Evolutionary conservation across 257 asterid species (phyloP).

Genomic region (Ehretia macrophylla): DNA sequence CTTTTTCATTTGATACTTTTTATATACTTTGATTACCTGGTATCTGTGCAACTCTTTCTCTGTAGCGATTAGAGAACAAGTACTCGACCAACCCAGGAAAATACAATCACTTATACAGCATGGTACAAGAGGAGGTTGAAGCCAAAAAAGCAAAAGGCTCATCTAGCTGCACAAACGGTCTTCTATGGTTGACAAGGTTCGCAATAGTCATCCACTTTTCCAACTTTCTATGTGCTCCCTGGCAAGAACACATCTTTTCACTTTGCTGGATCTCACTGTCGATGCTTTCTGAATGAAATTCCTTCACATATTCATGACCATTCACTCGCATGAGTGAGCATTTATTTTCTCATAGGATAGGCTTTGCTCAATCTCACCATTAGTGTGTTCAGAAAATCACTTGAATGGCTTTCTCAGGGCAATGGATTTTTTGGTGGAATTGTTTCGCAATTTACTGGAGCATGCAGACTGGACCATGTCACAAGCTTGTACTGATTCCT

Average conservation of each 20-base stretch:
- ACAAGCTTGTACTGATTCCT: conserved; percentile 83
- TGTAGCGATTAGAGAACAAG: conserved; percentile 86
- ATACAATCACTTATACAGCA: conserved; percentile 61
- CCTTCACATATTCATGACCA: not conserved
- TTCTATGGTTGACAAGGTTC: conserved; percentile 97
- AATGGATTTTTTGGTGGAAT: conserved; percentile 87
- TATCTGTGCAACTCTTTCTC: conserved; percentile 2
- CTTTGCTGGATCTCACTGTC: too few species aligned
- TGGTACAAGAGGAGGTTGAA: conserved; percentile 89
- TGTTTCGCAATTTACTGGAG: conserved; percentile 67
- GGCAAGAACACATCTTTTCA: not conserved
- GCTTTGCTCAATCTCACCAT: not conserved
- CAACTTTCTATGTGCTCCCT: conserved; percentile 5
- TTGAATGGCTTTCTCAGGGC: conserved; percentile 51
- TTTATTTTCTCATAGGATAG: not conserved
- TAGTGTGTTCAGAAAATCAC: not conserved
- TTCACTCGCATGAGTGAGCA: conserved; percentile 8
- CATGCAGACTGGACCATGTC: conserved; percentile 93
- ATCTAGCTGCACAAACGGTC: conserved; percentile 95
- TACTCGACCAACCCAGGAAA: conserved; percentile 65
- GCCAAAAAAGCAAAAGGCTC: conserved; percentile 90
- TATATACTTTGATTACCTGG: conserved; percentile 5
- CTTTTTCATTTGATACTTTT: not conserved
- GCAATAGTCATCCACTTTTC: conserved; percentile 7
- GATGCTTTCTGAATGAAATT: not conserved